phyloP scores from a whole-genome alignment of 495 filamentous ascomycete genomes.

The Podospora didyma region DNA sequence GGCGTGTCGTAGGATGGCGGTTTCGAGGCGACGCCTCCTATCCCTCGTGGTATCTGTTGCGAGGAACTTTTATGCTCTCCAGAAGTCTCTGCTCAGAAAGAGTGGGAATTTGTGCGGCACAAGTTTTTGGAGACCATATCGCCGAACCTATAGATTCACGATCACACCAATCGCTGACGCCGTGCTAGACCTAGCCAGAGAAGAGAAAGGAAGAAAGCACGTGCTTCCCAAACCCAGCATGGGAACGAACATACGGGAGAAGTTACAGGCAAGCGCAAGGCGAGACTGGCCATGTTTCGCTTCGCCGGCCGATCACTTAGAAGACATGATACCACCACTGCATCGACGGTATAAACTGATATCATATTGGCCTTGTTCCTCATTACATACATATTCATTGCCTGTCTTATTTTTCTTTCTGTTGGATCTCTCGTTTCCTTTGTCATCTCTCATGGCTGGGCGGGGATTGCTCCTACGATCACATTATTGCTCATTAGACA shows the following conservation, averaged over 20 bases:
- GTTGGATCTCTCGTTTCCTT: conserved; percentile 19
- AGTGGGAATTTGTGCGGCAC: conserved; percentile 17
- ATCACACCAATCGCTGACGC: neutral
- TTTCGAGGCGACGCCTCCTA: neutral
- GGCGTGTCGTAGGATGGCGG: conserved; percentile 20
- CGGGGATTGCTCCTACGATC: neutral
- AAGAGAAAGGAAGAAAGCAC: neutral
- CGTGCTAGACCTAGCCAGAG: neutral
- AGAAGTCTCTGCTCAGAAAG: neutral
- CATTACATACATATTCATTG: conserved; percentile 12
- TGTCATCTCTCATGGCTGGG: neutral
- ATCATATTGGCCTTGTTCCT: conserved; percentile 12
- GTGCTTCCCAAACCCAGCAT: neutral
- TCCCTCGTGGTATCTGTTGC: neutral
- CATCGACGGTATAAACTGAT: conserved; percentile 33
- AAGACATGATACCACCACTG: conserved; percentile 41
- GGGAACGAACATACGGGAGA: neutral
- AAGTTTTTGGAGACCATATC: conserved; percentile 13
- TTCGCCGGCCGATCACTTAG: conserved; percentile 25
- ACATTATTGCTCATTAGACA: neutral
- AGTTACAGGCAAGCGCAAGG: neutral
- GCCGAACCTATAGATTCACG: neutral
- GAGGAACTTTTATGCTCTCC: neutral
- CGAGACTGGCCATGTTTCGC: neutral
- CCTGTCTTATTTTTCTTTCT: conserved; percentile 17